These are phyloP conservation scores for Phytophthora capsici DNA, from an alignment of 352 stramenopile species.

Conservation along the genomic window DNA sequence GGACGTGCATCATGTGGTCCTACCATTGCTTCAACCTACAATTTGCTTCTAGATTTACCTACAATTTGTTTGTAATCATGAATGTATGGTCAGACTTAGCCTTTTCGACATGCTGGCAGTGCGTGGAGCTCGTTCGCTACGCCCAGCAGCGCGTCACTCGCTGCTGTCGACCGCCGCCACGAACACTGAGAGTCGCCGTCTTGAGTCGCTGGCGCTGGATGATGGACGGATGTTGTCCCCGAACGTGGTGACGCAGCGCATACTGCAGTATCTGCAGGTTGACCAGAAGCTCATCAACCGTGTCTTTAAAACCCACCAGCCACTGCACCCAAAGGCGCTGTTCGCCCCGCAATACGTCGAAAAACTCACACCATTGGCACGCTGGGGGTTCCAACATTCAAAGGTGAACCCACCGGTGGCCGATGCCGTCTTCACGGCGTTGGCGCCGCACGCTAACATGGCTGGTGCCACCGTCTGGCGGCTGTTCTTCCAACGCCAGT, in stretches of 20 bases:
- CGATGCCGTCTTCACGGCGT: slow-evolving; percentile 41
- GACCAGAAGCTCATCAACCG: slow-evolving; percentile 21
- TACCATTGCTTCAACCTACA: slow-evolving; percentile 12
- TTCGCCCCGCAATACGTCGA: slow-evolving; percentile 38
- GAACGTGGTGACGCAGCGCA: slow-evolving; percentile 24
- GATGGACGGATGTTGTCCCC: slow-evolving; percentile 11
- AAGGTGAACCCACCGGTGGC: slow-evolving; percentile 8
- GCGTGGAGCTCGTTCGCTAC: slow-evolving; percentile 4
- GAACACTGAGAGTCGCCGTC: slow-evolving; percentile 10
- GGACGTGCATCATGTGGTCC: background rate
- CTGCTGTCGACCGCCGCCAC: slow-evolving; percentile 17
- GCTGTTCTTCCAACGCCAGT: slow-evolving; percentile 69
- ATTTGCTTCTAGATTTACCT: slow-evolving; percentile 4
- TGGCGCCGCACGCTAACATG: slow-evolving; percentile 65
- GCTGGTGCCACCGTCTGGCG: slow-evolving; percentile 48
- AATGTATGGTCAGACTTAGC: background rate
- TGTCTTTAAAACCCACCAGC: slow-evolving; percentile 22
- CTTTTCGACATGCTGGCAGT: slow-evolving; percentile 15
- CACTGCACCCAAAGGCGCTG: slow-evolving; percentile 37
- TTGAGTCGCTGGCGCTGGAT: slow-evolving; percentile 35
- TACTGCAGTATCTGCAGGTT: slow-evolving; percentile 48
- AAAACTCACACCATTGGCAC: slow-evolving; percentile 43
- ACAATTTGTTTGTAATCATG: background rate
- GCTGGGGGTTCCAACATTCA: slow-evolving; percentile 45
- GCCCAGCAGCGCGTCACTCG: slow-evolving; percentile 1